Base-by-base conservation (phyloP, 106 monocot species). In the Gastrodia elata region DNA sequence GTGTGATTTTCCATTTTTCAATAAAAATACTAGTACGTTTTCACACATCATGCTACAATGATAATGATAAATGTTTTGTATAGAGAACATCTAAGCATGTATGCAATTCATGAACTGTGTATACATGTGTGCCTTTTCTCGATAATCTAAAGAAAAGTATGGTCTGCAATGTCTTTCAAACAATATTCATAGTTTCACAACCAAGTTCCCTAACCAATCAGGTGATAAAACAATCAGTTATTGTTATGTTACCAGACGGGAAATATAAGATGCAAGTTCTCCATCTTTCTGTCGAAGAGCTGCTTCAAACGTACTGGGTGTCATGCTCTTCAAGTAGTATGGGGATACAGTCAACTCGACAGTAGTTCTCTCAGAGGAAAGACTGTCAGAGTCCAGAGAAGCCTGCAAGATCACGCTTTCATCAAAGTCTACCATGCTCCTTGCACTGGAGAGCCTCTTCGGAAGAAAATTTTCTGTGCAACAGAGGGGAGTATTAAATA, bases 241-340 rank as follows among this genome's bases (percentile, higher is more conserved):
- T 11, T 30, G 59, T 55, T 46, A 72, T 35, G 72, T 74, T 86
- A 97, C 97, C 83, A 97, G 77, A 65, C 97, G 97, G 41, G 97
- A 88, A 76, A 90, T 77, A 76, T 93, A 97, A 70, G 97, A 97
- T 39, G 86, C 79, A n/a, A 97, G 83, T 74, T 97, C 97, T 64
- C 93, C 93, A 78, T 97, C 97, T 74, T 93, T 97, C 34, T 97
- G 93, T 30, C 97, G 90, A 71, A 97, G 90, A 46, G 88, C 80
- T 25, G 88, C 90, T 81, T 97, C 97, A 80, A 90, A 97, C 56
- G 90, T 77, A 80, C 86, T 93, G 58, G 93, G 92, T 9, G 97
- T 93, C 97, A 97, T 88, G 85, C 88, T 97, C 75, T 91, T 93
- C 37, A 93, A 71, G 72, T 83, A 97, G 78, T 93, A 93, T 64